phyloP scores from a whole-genome alignment of 345 rosid genomes.

The Trapa incisa region DNA sequence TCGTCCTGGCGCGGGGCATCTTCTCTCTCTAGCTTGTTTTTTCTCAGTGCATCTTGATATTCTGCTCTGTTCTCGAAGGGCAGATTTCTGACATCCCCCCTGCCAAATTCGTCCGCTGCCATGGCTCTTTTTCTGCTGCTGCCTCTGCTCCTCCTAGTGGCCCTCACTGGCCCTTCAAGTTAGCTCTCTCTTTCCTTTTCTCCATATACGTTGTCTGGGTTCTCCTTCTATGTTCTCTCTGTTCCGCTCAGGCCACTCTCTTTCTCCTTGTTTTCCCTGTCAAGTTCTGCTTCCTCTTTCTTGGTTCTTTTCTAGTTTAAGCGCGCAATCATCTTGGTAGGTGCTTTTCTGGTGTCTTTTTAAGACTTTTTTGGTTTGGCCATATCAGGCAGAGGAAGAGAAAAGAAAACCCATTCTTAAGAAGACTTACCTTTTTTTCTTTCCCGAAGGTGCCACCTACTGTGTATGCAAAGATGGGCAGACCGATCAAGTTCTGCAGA shows the following conservation, averaged over 20 bases:
- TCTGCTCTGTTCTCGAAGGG: neutral
- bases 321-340: too few relatives aligned
- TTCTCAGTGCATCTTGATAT: neutral
- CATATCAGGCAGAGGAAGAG: too few relatives aligned
- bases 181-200: too few relatives aligned
- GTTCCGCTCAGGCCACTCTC: neutral
- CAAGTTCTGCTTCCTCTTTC: neutral
- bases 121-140: slow-evolving; percentile 2
- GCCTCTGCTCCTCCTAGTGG: slow-evolving; percentile 16
- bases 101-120: neutral
- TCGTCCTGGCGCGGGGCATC: neutral
- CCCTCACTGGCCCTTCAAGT: slow-evolving; percentile 53
- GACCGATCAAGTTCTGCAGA: slow-evolving; percentile 40
- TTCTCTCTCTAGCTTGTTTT: neutral
- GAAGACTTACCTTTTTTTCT: neutral
- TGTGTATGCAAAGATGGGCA: slow-evolving; percentile 69
- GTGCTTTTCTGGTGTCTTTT: too few relatives aligned
- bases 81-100: neutral
- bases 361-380: too few relatives aligned
- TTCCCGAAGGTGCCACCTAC: slow-evolving; percentile 37
- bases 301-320: too few relatives aligned
- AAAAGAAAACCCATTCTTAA: neutral
- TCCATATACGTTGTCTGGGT: neutral
- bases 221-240: neutral
- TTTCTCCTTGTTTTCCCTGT: neutral